Conservation (phyloP, 768 basidiomycete genomes). For the Tulasnella sp. region DNA sequence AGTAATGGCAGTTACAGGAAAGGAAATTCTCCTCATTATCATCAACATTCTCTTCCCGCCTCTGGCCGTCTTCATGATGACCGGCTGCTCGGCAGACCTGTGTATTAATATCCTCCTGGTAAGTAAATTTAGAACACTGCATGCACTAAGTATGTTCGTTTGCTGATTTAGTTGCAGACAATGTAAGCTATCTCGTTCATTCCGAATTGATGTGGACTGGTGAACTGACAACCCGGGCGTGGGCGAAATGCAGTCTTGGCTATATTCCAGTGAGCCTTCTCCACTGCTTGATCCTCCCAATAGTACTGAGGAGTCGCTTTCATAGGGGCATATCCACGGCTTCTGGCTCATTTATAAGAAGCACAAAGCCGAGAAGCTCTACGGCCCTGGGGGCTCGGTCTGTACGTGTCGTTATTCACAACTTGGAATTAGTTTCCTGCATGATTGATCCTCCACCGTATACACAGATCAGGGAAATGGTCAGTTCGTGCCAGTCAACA, state of each 20-base stretch:
- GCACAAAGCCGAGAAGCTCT: conserved; percentile 63
- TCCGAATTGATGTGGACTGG: neutral
- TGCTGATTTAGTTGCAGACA: neutral
- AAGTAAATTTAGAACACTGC: neutral
- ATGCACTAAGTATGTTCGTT: neutral
- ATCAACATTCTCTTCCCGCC: conserved; percentile 45
- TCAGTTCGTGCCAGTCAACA: neutral
- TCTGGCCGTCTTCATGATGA: conserved; percentile 47
- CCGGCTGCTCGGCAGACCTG: conserved; percentile 81
- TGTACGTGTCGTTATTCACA: conserved; percentile 42
- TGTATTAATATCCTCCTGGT: conserved; percentile 71
- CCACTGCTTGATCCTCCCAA: too few species aligned
- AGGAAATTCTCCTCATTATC: conserved; percentile 9
- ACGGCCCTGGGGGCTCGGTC: conserved; percentile 70
- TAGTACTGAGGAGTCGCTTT: conserved; percentile 50
- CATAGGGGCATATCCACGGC: conserved; percentile 65
- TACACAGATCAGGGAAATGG: neutral
- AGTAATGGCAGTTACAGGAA: neutral
- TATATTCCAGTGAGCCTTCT: conserved; percentile 13
- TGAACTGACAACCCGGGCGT: neutral
- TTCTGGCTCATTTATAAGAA: conserved; percentile 90
- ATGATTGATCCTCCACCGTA: neutral
- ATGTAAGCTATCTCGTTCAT: neutral
- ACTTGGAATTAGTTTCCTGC: neutral
- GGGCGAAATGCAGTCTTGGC: neutral